Base-by-base conservation (phyloP, 352 stramenopile species). In the Phytophthora syringae region DNA sequence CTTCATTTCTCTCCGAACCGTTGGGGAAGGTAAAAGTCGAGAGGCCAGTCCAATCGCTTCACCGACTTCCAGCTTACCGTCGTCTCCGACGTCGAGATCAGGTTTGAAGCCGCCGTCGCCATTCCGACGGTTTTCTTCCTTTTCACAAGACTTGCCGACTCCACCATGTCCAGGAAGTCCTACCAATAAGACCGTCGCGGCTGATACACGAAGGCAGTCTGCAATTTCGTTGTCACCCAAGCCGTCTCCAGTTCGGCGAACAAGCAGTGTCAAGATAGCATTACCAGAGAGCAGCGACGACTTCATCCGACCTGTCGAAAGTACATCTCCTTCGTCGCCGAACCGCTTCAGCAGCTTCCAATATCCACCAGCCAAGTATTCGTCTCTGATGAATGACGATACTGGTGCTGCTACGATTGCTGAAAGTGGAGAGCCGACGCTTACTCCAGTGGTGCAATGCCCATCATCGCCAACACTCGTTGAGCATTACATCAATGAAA, bases 1-100 rank as follows among this genome's bases (percentile, higher is more conserved):
- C 42, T 76, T 77, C 7, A 75, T 79, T 20, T 64, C 70, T 11
- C 59, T 74, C 18, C 57, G 48, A 44, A 71, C 70, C 5, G 52
- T 71, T 22, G 70, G 70, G 1, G 12, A 40, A n/a, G 43, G 60
- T 1, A 64, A 60, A n/a, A 66, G 32, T 28, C 52, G 37, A 50
- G 63, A 74, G 15, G 48, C 53, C 22, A 67, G 64, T 28, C 55
- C 59, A 47, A 32, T 44, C 6, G 24, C 40, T 7, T 73, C 53
- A 10, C 64, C 59, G 30, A 21, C 53, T 9, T 73, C 65, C 9
- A 73, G 59, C 20, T 18, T 52, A 13, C 58, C 53, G 3, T 47
- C 53, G 22, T 73, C 65, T 40, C 60, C 70, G 15, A 37, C 70
- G 24, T 45, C 50, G 43, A 62, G 52, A 28, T 65, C 70, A 12